phyloP scores from a whole-genome alignment of 73 alveolate genomes.

The Paramecium bursaria region DNA sequence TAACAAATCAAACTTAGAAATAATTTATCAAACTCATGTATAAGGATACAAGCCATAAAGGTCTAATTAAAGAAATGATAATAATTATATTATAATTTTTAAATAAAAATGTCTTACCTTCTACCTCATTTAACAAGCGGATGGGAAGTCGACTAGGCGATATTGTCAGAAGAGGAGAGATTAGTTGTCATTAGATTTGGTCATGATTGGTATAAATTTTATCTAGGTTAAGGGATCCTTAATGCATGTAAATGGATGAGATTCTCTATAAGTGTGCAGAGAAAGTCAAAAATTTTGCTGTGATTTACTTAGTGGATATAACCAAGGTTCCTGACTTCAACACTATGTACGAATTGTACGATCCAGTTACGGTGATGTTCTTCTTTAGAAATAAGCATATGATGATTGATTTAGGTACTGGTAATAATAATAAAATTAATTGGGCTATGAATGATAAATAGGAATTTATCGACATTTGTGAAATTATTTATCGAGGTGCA shows the following conservation, averaged over 20 bases:
- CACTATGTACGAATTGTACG: conserved; percentile 98
- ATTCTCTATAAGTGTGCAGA: conserved; percentile 93
- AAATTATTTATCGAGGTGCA: conserved; percentile 95
- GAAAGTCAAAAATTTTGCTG: conserved; percentile 95
- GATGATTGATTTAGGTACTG: conserved; percentile 99
- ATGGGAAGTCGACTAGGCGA: conserved; percentile 99
- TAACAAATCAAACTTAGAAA: no score
- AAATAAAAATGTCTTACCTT: conserved; percentile 94
- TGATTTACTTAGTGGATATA: conserved; percentile 96
- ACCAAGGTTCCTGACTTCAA: conserved; percentile 99
- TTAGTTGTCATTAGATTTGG: conserved; percentile 98
- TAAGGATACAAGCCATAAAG: no score
- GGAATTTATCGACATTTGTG: conserved; percentile 95
- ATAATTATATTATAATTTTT: conserved; percentile 24
- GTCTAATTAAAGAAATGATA: conserved; percentile 19
- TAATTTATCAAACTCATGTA: no score
- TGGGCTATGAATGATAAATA: conserved; percentile 98
- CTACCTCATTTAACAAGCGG: conserved; percentile 99
- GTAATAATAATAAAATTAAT: conserved; percentile 97
- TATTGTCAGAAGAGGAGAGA: conserved; percentile 95
- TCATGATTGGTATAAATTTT: conserved; percentile 81
- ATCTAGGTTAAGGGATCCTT: conserved; percentile 77
- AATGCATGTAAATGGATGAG: conserved; percentile 99
- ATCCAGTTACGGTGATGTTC: conserved; percentile 99
- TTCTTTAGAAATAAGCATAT: conserved; percentile 98